These are phyloP conservation scores for Grosmannia huntii DNA, from an alignment of 2,329 filamentous ascomycete species.

Conservation along the genomic window DNA sequence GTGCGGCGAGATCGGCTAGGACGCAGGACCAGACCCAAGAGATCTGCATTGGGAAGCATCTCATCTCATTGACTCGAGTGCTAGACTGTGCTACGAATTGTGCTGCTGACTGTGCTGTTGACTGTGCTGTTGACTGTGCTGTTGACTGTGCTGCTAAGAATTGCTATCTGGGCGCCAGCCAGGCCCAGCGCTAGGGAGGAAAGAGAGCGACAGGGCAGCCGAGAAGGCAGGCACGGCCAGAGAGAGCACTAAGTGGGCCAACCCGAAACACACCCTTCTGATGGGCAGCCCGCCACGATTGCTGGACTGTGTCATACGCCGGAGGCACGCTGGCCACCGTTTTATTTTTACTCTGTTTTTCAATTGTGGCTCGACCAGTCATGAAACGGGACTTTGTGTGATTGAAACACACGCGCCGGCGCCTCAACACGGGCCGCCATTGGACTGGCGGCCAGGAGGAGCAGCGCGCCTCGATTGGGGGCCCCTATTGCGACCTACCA, in stretches of 20 bases:
- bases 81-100: no score
- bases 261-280: not conserved
- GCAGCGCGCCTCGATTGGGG: no score
- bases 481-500: not conserved
- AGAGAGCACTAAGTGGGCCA: not conserved
- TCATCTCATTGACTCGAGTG: not conserved
- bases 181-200: not conserved
- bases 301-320: not conserved
- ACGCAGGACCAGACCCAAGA: not conserved
- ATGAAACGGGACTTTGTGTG: slow-evolving; percentile 11
- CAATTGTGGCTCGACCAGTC: slow-evolving; percentile 1
- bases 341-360: not conserved
- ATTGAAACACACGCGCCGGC: slow-evolving; percentile 13
- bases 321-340: not conserved
- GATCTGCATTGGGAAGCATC: not conserved
- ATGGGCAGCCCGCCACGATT: not conserved
- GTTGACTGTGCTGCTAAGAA: not conserved
- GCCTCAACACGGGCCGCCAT: slow-evolving; percentile 9
- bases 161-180: not conserved
- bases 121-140: not conserved
- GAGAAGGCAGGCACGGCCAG: not conserved
- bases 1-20: not conserved
- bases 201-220: not conserved
- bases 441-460: slow-evolving; percentile 2
- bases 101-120: not conserved